These are phyloP conservation scores for Wickerhamiella occidentalis DNA, from an alignment of 805 yeast species.

Conservation along the genomic window DNA sequence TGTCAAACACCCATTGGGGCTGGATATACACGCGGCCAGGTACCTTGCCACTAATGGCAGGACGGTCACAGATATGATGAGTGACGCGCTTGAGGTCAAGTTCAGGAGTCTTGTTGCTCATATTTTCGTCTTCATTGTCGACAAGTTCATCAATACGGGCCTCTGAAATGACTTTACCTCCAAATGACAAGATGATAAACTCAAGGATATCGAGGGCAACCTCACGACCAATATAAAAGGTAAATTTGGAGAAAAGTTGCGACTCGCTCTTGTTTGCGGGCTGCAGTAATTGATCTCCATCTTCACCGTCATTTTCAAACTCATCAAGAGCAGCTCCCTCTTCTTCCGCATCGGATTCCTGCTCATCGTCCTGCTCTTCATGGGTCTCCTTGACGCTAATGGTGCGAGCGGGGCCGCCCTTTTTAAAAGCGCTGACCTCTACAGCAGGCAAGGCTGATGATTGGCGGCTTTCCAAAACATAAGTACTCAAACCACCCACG, in stretches of 20 bases:
- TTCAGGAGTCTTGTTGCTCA: conserved; percentile 29
- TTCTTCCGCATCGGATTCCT: conserved; percentile 32
- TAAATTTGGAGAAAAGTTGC: conserved; percentile 55
- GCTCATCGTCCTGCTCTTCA: conserved; percentile 23
- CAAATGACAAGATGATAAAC: conserved; percentile 72
- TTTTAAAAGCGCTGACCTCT: conserved; percentile 22
- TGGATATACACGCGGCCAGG: conserved; percentile 90
- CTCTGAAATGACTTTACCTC: conserved; percentile 79
- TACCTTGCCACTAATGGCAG: conserved; percentile 59
- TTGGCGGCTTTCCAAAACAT: conserved; percentile 46
- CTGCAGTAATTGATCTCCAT: conserved; percentile 52
- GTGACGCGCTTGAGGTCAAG: conserved; percentile 62
- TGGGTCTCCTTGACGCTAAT: conserved; percentile 31
- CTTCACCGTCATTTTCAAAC: conserved; percentile 44
- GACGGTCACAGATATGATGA: conserved; percentile 92
- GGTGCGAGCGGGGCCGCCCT: conserved; percentile 37
- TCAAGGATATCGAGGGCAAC: conserved; percentile 87
- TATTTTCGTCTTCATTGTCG: conserved; percentile 35
- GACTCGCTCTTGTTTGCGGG: conserved; percentile 31
- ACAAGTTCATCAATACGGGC: conserved; percentile 68
- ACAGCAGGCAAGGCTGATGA: conserved; percentile 22
- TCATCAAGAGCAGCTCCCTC: conserved; percentile 50
- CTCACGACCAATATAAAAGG: conserved; percentile 87
- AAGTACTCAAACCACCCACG: conserved; percentile 80
- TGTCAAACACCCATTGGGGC: conserved; percentile 97